Base-by-base conservation (phyloP, 192 early-diverging fungal genomes). In the Ramicandelaber brevisporus region DNA sequence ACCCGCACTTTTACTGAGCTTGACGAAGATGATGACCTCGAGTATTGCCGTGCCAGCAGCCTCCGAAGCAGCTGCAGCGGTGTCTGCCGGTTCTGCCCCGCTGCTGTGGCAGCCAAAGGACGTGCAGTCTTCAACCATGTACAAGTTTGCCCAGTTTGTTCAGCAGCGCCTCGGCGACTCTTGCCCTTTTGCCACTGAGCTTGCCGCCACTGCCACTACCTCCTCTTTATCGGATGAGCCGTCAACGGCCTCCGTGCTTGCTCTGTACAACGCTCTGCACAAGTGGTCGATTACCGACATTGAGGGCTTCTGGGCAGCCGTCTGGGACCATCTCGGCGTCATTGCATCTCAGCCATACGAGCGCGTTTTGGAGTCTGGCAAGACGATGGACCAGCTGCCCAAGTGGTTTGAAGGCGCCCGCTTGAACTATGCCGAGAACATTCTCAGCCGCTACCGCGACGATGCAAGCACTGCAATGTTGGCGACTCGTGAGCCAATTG, bases 401-500 rank as follows among this genome's bases (percentile, higher is more conserved):
- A 65, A 64, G 26, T 97, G 90, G 90, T 97, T 92, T 48, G 17
- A 41, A n/a, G 81, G 71, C 2, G 61, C 74, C 0, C 49, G 49
- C 10, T 50, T 97, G 18, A 97, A 97, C 55, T 89, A 80, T 50
- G 71, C 92, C 14, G 84, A 97, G 42, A 89, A 93, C 44, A 37
- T 85, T 7, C 42, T 95, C 13, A 53, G 55, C 41, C 53, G 48
- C 27, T 50, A 54, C 17, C 50, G 42, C 28, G 55, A 53, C 27
- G 37, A 42, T 17, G 30, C 46, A 18, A 29, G 36, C 2, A 23
- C 33, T 14, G 63, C 63, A 3, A 37, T 66, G 3, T 46, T 62
- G 20, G 48, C 50, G 6, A 34, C 48, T 1, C 53, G 52, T 9
- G 63, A 66, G 29, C 39, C 36, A 1, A 37, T 34, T n/a, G 50